Conservation (phyloP, 345 rosid species). For the Arabidopsis arenosa region DNA sequence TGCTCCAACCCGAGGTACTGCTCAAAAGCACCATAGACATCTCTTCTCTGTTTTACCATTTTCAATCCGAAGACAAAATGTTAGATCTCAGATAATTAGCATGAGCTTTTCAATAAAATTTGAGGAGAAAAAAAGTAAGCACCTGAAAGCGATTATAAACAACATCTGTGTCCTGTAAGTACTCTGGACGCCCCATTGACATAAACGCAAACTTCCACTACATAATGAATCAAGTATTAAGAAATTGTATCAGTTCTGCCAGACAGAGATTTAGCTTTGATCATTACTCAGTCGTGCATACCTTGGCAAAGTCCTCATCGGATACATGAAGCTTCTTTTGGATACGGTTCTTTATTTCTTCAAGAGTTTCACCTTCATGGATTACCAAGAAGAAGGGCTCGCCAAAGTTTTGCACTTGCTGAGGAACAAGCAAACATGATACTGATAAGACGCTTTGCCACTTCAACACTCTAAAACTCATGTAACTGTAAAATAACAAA, state of each 20-base stretch:
- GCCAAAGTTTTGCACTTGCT: conserved; percentile 96
- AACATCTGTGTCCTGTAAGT: conserved; percentile 81
- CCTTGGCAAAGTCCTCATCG: conserved; percentile 97
- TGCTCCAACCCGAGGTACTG: conserved; percentile 98
- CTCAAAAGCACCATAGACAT: conserved; percentile 95
- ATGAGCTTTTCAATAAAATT: background rate
- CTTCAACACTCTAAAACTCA: background rate
- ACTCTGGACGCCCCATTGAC: conserved; percentile 90
- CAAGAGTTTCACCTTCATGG: conserved; percentile 88
- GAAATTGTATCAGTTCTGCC: background rate
- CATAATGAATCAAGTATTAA: background rate
- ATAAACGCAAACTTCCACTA: conserved; percentile 98
- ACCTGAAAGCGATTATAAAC: conserved; percentile 92
- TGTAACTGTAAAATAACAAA: background rate
- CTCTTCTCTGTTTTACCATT: conserved; percentile 66
- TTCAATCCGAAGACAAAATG: background rate
- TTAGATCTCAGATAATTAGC: conserved; percentile 5
- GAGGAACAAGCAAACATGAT: conserved; percentile 39
- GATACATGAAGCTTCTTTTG: conserved; percentile 93
- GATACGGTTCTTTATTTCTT: conserved; percentile 79
- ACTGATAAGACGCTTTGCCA: conserved; percentile 4
- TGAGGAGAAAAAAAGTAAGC: background rate
- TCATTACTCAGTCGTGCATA: conserved; percentile 34
- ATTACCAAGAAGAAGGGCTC: conserved; percentile 96
- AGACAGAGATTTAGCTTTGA: background rate